Base-by-base conservation (phyloP, 2,329 filamentous ascomycete species). In the Fusarium sp. region DNA sequence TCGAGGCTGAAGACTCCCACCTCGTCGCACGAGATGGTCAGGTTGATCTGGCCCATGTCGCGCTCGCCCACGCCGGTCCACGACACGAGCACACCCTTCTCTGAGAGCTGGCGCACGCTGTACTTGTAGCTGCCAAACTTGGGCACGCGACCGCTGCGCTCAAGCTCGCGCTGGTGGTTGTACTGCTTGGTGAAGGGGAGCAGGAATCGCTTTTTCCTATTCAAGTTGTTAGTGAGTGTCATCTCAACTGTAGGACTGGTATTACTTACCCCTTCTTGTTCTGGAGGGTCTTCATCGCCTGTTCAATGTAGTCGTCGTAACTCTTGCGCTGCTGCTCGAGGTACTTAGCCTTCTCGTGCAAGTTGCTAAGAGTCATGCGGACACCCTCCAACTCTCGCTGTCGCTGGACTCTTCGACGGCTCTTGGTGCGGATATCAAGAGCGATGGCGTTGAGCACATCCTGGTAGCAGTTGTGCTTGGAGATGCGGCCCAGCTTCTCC, bases 61-160 rank as follows among this genome's bases (percentile, higher is more conserved):
- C 89, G 88, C 75, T 98, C 94, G 16, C 88, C 87, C 77, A 96
- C 95, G 36, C 95, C 95, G 66, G 91, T 90, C 95, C 97, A 98
- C n/a, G 91, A 89, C 35, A 99, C 94, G 18, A 99, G 88, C 8
- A 98, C 97, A 63, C 97, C 97, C 85, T 98, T 98, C 80, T 98
- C 96, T 3, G 92, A 92, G 9, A 99, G 90, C 59, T 93, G 92
- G 61, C 95, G 93, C 5, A 95, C 95, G 64, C 94, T 96, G 86
- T 99, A 99, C 86, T 98, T 98, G 91, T 93, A 99, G 40, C 94
- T 97, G 73, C 97, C 97, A 81, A 99, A 99, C 82, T 98, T 98
- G 83, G 97, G 97, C 63, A 97, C 94, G 59, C 96, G 94, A 31
- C 97, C 97, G 9, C 93, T 93, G 68, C 95, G 93, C 81, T 98